Evolutionary conservation across 495 filamentous ascomycete genomes (phyloP), one percentile per base, ranked within the genome.

Genomic region (Penicillium steckii): DNA sequence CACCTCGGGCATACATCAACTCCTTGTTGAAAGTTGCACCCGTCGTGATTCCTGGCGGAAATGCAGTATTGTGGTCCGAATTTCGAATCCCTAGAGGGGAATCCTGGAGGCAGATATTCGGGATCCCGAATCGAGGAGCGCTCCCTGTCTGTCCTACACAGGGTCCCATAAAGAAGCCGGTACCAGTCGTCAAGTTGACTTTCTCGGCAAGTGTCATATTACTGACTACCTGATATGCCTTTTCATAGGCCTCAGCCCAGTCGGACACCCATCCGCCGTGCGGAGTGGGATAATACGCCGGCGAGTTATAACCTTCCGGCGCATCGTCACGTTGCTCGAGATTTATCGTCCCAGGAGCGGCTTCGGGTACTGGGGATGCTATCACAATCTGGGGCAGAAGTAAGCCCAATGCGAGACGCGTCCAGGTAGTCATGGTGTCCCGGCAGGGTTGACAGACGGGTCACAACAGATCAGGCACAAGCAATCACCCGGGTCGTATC

Each of bases 161-260:
- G 7, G 70, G 74, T 1, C 74, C 74, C 72, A 75, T 75, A 37
- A 57, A 73, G 48, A 67, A 66, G 0, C 72, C 72, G 7, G 72
- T 76, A 44, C 93, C 93, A 2, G 91, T 96, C 0, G 93, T 96
- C 35, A 97, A 65, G 66, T 97, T 97, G 66, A 97, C 89, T 77
- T 97, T 97, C 76, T 97, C 93, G 13, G 87, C 74, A 43, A 97
- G 74, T 0, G 91, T 97, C 71, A 97, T 77, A 68, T 94, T 85
- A 38, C 81, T 82, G 40, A 97, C 93, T 44, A 96, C 88, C 2
- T 66, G 73, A 54, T 81, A 80, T 1, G 93, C 93, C 64, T 93
- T 90, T 19, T 67, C 73, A 59, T 96, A 96, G 23, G 93, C 92
- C 12, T 83, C 82, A 27, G 80, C 74, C 93, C 93, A 97, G 45